These are phyloP conservation scores for Candida krabiensis DNA, from an alignment of 805 yeast genomes.

Conservation along the genomic window DNA sequence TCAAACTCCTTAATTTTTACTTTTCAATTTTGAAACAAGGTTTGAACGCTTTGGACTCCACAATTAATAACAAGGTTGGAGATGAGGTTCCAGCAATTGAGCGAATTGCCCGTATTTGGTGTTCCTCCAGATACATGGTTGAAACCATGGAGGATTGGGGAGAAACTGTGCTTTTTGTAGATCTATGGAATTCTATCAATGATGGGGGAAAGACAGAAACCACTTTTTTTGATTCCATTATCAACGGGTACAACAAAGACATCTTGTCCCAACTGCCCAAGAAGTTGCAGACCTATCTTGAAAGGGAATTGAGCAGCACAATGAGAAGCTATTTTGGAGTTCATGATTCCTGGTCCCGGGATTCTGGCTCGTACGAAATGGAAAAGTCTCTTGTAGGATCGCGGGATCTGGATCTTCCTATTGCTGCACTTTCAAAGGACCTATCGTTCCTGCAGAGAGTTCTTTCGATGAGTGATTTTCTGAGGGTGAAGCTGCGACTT, in stretches of 20 bases:
- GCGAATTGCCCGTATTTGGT: constrained; percentile 41
- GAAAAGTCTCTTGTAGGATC: constrained; percentile 11
- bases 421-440: constrained; percentile 28
- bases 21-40: constrained; percentile 42
- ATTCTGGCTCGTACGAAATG: neutral
- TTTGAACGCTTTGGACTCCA: constrained; percentile 42
- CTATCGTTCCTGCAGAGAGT: constrained; percentile 31
- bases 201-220: constrained; percentile 23
- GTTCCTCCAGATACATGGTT: constrained; percentile 35
- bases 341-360: constrained; percentile 29
- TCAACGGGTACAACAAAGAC: constrained; percentile 34
- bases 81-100: constrained; percentile 32
- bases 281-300: constrained; percentile 32
- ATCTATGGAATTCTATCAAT: constrained; percentile 38
- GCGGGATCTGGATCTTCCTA: constrained; percentile 25
- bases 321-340: constrained; percentile 37
- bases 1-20: constrained; percentile 54
- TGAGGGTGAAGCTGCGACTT: constrained; percentile 25
- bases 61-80: constrained; percentile 25
- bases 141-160: constrained; percentile 44
- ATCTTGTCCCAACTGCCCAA: constrained; percentile 30
- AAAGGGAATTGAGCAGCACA: constrained; percentile 35
- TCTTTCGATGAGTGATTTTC: constrained; percentile 31
- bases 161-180: constrained; percentile 41
- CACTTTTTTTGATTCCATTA: constrained; percentile 46